These are phyloP conservation scores for Trametes meyenii DNA, from an alignment of 768 basidiomycete genomes.

Conservation along the genomic window DNA sequence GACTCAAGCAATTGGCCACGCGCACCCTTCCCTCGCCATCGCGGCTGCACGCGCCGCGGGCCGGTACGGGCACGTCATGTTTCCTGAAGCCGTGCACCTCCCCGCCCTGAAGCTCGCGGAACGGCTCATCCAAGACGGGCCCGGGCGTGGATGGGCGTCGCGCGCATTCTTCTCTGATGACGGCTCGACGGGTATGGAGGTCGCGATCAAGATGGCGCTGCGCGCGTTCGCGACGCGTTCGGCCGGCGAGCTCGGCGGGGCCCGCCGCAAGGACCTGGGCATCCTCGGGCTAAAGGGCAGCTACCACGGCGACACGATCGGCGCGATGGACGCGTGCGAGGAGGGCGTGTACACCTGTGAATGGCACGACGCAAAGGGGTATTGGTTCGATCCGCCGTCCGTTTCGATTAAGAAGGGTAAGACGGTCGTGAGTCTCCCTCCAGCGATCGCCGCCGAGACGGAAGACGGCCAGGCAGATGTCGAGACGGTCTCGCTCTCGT, in stretches of 20 bases:
- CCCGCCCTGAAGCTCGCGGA: constrained; percentile 89
- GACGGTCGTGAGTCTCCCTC: constrained; percentile 56
- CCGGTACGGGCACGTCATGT: constrained; percentile 96
- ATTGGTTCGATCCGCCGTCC: constrained; percentile 91
- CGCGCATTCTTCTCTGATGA: constrained; percentile 94
- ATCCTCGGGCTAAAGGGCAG: constrained; percentile 88
- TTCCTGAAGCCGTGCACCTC: constrained; percentile 83
- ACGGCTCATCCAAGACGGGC: constrained; percentile 68
- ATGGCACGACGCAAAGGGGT: constrained; percentile 92
- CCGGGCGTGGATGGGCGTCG: constrained; percentile 89
- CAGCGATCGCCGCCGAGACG: constrained; percentile 41
- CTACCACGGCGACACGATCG: constrained; percentile 98
- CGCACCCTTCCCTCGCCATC: constrained; percentile 70
- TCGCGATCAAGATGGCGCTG: constrained; percentile 97
- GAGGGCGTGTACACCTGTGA: constrained; percentile 93
- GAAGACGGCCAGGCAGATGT: constrained; percentile 27
- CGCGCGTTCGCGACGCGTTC: constrained; percentile 59
- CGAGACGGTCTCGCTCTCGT: constrained; percentile 50
- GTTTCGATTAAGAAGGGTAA: constrained; percentile 68
- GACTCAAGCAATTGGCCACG: constrained; percentile 93
- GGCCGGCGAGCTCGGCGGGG: constrained; percentile 36
- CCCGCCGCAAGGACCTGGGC: constrained; percentile 51
- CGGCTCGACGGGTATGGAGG: constrained; percentile 95
- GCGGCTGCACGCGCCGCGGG: constrained; percentile 91
- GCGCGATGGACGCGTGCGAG: constrained; percentile 93